phyloP scores from a whole-genome alignment of 352 stramenopile species.

The Elongisporangium prolatum region DNA sequence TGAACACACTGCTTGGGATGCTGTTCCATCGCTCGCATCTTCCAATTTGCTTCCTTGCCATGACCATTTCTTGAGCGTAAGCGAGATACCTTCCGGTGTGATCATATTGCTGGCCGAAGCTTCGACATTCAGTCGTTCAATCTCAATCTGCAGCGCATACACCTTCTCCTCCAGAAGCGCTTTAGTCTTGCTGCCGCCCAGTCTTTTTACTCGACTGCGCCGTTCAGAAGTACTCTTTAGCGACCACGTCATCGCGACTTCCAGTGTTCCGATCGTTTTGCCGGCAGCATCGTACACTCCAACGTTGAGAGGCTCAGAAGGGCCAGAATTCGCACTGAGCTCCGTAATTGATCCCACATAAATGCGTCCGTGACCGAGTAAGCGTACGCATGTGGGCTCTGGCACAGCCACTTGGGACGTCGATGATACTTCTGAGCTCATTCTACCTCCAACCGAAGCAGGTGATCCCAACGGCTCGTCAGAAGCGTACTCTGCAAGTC shows the following conservation, averaged over 20 bases:
- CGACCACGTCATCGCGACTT: constrained; percentile 14
- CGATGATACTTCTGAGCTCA: not conserved
- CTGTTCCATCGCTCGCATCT: not conserved
- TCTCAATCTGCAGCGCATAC: not conserved
- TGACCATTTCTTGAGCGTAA: constrained; percentile 32
- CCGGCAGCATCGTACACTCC: constrained; percentile 12
- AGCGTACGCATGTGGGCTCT: constrained; percentile 12
- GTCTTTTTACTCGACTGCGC: not conserved
- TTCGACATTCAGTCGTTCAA: not conserved
- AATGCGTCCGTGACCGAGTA: constrained; percentile 26
- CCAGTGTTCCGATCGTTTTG: constrained; percentile 16
- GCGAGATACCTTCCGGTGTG: constrained; percentile 18
- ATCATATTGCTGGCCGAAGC: not conserved
- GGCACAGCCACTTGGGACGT: not conserved
- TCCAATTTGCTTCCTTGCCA: not conserved
- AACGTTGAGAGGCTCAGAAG: constrained; percentile 9
- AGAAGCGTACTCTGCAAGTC: not conserved
- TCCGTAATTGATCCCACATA: constrained; percentile 15
- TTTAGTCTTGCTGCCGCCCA: not conserved
- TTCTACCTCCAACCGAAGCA: not conserved
- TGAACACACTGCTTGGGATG: not conserved
- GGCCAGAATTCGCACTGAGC: constrained; percentile 2
- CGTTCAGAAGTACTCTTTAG: not conserved
- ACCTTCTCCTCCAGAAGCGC: not conserved
- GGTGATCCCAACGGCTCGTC: not conserved